phyloP scores from a whole-genome alignment of 2,329 filamentous ascomycete species.

The Ceratocystiopsis brevicomis region DNA sequence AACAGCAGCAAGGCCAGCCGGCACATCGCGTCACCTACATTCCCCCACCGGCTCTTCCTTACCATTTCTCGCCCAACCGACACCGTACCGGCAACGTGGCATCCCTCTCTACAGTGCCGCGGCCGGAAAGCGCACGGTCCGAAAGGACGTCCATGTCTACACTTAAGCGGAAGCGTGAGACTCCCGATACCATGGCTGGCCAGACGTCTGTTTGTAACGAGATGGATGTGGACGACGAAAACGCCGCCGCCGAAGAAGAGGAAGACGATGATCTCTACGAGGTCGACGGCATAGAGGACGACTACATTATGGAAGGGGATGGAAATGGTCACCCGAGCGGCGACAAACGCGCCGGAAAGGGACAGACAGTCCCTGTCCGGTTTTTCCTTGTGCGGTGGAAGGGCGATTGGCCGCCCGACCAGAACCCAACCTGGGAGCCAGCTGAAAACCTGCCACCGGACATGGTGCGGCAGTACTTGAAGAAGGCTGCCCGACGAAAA shows the following conservation, averaged over 20 bases:
- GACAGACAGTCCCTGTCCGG: constrained; percentile 17
- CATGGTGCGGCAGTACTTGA: constrained; percentile 24
- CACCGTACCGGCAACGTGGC: no score
- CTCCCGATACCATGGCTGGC: no score
- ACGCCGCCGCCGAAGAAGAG: not conserved
- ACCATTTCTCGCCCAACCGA: no score
- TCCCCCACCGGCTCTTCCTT: not conserved
- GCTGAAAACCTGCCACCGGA: constrained; percentile 26
- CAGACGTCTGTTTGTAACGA: no score
- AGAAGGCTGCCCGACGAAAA: constrained; percentile 6
- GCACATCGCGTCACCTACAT: not conserved
- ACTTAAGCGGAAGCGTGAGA: no score
- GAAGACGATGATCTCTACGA: constrained; percentile 5
- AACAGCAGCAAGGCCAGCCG: not conserved
- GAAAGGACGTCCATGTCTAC: no score
- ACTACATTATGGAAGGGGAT: constrained; percentile 26
- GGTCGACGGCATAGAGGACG: constrained; percentile 11
- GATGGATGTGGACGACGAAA: no score
- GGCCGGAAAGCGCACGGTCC: no score
- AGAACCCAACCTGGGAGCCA: constrained; percentile 41
- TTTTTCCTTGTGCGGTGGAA: constrained; percentile 36
- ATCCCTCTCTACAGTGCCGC: no score
- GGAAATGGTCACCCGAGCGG: constrained; percentile 17
- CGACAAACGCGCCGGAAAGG: constrained; percentile 6
- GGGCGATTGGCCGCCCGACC: constrained; percentile 34